Percentiles rank a stretch among this genome's conserved stretches.
phyloP scores from a whole-genome alignment of 345 rosid species.

The Eucalyptus decipiens region DNA sequence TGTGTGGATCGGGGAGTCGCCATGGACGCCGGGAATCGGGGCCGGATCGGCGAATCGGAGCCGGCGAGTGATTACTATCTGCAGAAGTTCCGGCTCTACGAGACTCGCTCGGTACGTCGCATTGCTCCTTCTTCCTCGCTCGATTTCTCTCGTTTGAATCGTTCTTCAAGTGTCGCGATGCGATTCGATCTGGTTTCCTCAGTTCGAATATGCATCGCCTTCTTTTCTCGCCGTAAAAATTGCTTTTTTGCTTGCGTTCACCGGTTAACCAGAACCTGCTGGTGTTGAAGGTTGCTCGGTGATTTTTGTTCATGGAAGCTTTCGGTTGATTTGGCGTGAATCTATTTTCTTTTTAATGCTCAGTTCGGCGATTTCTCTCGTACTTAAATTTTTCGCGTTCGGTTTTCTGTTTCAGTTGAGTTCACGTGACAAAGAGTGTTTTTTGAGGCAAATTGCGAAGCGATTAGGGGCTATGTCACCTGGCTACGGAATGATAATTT shows the following conservation, averaged over 20 bases:
- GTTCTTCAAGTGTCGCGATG: background rate
- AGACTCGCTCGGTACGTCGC: constrained; percentile 69
- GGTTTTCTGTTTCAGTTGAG: background rate
- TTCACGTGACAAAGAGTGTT: background rate
- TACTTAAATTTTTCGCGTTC: background rate
- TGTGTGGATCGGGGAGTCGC: background rate
- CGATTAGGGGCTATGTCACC: background rate
- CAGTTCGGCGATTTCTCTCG: background rate
- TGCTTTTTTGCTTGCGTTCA: background rate
- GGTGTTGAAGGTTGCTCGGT: background rate
- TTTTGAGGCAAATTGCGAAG: background rate
- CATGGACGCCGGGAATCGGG: constrained; percentile 9
- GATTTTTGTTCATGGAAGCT: background rate
- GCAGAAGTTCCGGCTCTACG: constrained; percentile 79
- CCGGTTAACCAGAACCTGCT: background rate
- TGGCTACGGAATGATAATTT: background rate
- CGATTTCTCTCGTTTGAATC: background rate
- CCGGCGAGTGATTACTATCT: constrained; percentile 19
- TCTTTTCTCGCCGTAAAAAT: background rate
- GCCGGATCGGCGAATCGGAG: constrained; percentile 3
- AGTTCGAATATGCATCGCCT: background rate
- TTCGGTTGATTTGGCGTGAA: background rate
- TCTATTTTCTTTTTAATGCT: background rate
- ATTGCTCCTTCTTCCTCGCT: background rate
- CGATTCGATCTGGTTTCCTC: background rate